A percentile compares a stretch with the other conserved stretches of the same genome.
Conservation (phyloP, 805 yeast genomes). For the Dipodascopsis uninucleata region DNA sequence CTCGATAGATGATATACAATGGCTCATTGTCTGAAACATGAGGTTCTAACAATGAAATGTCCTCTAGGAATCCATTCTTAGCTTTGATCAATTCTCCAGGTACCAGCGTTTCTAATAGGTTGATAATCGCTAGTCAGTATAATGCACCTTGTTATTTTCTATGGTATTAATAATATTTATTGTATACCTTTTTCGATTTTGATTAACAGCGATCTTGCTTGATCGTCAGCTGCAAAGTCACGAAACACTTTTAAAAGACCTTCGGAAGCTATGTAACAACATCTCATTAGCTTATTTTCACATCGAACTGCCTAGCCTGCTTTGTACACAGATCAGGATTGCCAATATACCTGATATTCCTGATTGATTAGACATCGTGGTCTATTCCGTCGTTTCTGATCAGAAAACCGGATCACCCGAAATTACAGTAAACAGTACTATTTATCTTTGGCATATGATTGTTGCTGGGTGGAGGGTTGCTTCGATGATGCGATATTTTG, state of each 20-base stretch:
- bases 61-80: constrained; percentile 35
- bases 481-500: too few relatives aligned
- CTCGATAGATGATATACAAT: constrained; percentile 47
- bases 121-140: too few relatives aligned
- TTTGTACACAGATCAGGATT: constrained; percentile 31
- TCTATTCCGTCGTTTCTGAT: too few relatives aligned
- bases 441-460: too few relatives aligned
- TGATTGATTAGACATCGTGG: constrained; percentile 63
- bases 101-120: constrained; percentile 37
- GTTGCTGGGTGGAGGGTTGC: too few relatives aligned
- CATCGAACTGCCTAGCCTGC: not conserved
- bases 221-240: constrained; percentile 36
- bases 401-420: too few relatives aligned
- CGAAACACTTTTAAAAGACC: constrained; percentile 48
- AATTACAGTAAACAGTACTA: too few relatives aligned
- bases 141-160: constrained; percentile 1
- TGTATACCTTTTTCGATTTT: constrained; percentile 37
- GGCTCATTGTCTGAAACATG: constrained; percentile 43
- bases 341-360: constrained; percentile 46
- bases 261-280: constrained; percentile 38
- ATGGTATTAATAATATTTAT: not conserved
- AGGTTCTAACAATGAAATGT: constrained; percentile 39
- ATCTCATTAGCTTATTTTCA: constrained; percentile 20
- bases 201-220: constrained; percentile 40
- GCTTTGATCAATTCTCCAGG: constrained; percentile 38